A percentile compares a stretch with the other conserved stretches of the same genome.
Evolutionary conservation across 257 asterid genomes (phyloP).

Genomic region (Solanum neorickii): DNA sequence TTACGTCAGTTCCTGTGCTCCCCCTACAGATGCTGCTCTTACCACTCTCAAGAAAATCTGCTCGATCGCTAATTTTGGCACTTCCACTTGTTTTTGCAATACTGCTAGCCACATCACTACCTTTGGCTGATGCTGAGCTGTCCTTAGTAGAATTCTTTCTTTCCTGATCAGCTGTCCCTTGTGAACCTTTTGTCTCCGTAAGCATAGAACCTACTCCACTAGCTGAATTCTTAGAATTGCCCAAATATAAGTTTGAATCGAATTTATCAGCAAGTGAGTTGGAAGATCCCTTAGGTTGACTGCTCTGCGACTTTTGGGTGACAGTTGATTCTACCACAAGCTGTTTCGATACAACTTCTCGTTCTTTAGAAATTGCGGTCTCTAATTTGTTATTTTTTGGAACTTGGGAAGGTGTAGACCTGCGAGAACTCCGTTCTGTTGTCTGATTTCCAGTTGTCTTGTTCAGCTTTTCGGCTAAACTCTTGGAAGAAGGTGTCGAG

Average conservation of each 20-base stretch:
- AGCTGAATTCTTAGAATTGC: slow-evolving; percentile 14
- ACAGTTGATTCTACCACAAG: slow-evolving; percentile 7
- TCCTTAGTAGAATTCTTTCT: slow-evolving; percentile 28
- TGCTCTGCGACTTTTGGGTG: slow-evolving; percentile 6
- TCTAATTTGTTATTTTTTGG: slow-evolving; percentile 21
- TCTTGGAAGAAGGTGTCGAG: slow-evolving; percentile 27
- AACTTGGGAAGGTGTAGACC: slow-evolving; percentile 2
- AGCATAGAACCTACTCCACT: background rate
- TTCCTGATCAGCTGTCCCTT: slow-evolving; percentile 17
- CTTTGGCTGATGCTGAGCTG: slow-evolving; percentile 33
- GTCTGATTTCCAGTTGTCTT: slow-evolving; percentile 24
- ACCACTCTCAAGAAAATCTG: slow-evolving; percentile 62
- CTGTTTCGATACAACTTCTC: slow-evolving; percentile 16
- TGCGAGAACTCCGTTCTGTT: slow-evolving; percentile 10
- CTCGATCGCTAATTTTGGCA: slow-evolving; percentile 39
- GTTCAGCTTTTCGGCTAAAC: slow-evolving; percentile 27
- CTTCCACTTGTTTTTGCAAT: slow-evolving; percentile 47
- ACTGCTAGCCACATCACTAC: slow-evolving; percentile 40
- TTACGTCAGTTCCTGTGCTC: slow-evolving; percentile 67
- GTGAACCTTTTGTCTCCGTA: background rate
- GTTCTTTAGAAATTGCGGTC: slow-evolving; percentile 15
- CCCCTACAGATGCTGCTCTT: slow-evolving; percentile 85
- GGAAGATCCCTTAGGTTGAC: slow-evolving; percentile 17
- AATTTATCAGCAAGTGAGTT: slow-evolving; percentile 28
- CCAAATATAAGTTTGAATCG: slow-evolving; percentile 43